Conservation (phyloP, 306 rosid species). For the Acacia acuminata region DNA sequence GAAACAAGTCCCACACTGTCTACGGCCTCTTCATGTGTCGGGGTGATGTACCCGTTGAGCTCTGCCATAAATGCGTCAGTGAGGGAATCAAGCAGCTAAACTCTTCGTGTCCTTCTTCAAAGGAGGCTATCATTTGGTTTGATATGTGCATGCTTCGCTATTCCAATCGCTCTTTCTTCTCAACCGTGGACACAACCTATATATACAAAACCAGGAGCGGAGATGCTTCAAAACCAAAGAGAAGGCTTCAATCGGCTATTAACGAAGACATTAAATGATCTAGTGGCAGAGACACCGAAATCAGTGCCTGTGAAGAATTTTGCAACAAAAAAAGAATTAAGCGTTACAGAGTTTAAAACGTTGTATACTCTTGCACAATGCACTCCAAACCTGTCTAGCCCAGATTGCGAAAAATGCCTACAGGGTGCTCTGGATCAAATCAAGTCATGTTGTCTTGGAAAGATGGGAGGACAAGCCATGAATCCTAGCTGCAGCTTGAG, state of each 20-base stretch:
- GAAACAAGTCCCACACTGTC: too few relatives aligned
- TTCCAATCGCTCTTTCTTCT: conserved; percentile 24
- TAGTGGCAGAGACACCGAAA: background rate
- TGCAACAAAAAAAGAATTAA: background rate
- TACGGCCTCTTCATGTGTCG: too few relatives aligned
- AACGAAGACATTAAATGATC: background rate
- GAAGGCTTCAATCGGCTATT: background rate
- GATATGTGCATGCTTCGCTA: conserved; percentile 33
- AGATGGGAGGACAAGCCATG: background rate
- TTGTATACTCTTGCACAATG: background rate
- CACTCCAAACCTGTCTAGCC: background rate
- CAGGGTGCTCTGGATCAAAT: background rate
- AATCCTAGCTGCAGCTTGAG: background rate
- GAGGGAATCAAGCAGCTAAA: background rate
- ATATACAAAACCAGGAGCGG: background rate
- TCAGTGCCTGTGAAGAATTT: background rate
- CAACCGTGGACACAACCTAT: background rate
- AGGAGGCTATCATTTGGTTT: conserved; percentile 32
- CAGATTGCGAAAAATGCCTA: background rate
- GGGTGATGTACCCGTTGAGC: background rate
- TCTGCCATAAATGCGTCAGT: conserved; percentile 12
- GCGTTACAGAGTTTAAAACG: background rate
- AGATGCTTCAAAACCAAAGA: background rate
- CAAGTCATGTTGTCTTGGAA: too few relatives aligned
- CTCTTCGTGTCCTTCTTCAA: background rate